Base-by-base conservation (phyloP, 1,284 basidiomycete species). In the Mrakiaceae sp. region DNA sequence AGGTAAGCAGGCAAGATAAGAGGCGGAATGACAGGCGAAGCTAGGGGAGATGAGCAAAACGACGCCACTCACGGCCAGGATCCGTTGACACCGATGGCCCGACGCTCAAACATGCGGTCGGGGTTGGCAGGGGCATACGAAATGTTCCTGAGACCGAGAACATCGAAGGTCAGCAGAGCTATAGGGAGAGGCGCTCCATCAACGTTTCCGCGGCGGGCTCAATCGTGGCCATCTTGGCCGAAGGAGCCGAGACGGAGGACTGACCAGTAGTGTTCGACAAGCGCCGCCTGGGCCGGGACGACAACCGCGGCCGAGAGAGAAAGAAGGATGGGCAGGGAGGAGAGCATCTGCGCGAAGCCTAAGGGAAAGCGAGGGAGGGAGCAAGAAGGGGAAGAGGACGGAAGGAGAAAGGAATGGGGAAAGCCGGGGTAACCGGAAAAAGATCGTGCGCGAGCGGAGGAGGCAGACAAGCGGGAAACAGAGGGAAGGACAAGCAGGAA, bases 11-110 rank as follows among this genome's bases (percentile, higher is more conserved):
- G 5, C 68, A 27, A 51, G 42, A n/a, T 42, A 49, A 68, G 44
- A 40, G 58, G 54, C 2, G 39, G 44, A 27, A 50, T n/a, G 48
- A 11, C 9, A 11, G 27, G 40, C 9, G 6, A n/a, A 27, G 39
- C n/a, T 9, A 7, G 12, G 27, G 3, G 58, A 58, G 55, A 40
- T 44, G 16, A 48, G 16, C 54, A 64, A 63, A 47, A 43, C 14
- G 14, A 48, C 16, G 49, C 63, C 7, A 80, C 88, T 76, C 75
- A 91, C 86, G 92, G 92, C 92, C 92, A 96, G 4, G 88, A 86
- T 16, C 85, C 84, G 73, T 96, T 96, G 63, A 95, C 83, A 64
- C 91, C 92, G 66, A 95, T 84, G 59, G 84, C 90, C 44, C 84
- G 80, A 61, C 92, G 84, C 42, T 83, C 78, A 63, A 78, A 81